phyloP scores from a whole-genome alignment of 768 basidiomycete genomes.

The Rickenella mellea region DNA sequence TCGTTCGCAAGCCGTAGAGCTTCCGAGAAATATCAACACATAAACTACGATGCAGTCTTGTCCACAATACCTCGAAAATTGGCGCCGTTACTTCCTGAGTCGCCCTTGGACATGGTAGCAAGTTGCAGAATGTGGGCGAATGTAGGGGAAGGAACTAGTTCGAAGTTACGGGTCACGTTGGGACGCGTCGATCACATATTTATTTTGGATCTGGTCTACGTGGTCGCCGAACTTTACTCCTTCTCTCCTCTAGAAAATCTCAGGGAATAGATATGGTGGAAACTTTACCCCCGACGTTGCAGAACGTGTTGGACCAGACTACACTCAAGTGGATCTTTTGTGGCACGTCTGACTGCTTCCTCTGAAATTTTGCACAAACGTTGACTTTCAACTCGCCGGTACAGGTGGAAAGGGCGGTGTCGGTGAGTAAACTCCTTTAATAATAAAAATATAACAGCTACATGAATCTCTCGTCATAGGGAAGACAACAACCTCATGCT shows the following conservation, averaged over 20 bases:
- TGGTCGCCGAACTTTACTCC: too few relatives aligned
- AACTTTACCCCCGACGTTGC: conserved; percentile 73
- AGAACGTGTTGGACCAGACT: conserved; percentile 90
- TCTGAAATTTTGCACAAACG: conserved; percentile 9
- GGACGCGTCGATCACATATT: too few relatives aligned
- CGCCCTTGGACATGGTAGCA: conserved; percentile 1
- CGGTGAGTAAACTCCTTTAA: conserved; percentile 41
- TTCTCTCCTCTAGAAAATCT: neutral
- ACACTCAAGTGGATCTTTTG: conserved; percentile 99
- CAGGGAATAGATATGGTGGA: neutral
- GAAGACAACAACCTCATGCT: conserved; percentile 97
- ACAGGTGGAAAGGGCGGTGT: conserved; percentile 98
- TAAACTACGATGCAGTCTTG: neutral
- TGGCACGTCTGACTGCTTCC: conserved; percentile 43
- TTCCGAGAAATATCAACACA: conserved; percentile 17
- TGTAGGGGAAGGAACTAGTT: conserved; percentile 5
- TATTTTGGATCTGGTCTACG: too few relatives aligned
- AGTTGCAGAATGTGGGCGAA: conserved; percentile 5
- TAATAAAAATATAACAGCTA: neutral
- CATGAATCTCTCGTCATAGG: conserved; percentile 33
- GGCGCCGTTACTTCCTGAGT: conserved; percentile 3
- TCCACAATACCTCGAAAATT: conserved; percentile 2
- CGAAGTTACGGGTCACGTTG: conserved; percentile 5
- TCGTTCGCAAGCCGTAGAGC: conserved; percentile 80
- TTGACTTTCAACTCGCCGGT: conserved; percentile 1